Base-by-base conservation (phyloP, 2,329 filamentous ascomycete species). In the Coniella vitis region DNA sequence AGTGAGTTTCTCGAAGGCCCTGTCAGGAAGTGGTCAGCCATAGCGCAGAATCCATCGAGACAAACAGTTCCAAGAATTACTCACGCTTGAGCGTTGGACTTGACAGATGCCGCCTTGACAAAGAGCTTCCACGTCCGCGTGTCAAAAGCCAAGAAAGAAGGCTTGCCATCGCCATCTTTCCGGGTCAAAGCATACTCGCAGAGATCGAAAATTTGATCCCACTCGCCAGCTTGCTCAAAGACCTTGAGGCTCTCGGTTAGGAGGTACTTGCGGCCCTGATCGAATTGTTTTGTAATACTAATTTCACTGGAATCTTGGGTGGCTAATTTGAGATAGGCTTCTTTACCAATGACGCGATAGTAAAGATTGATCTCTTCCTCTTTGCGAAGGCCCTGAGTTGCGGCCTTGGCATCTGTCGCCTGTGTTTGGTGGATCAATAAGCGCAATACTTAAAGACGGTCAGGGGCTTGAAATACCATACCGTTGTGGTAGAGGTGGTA, bases 321-420 rank as follows among this genome's bases (percentile, higher is more conserved):
- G 0, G 71, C 57, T 7, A 70, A 61, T 34, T 68, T 68, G 1
- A 66, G 52, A 49, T 68, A 70, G 1, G 69, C 73, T 9, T 75
- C 70, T 4, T 63, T 65, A 25, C 69, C 65, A 1, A 74, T 58
- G 19, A 78, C 65, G 1, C 70, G 65, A 52, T 75, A 78, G 16
- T 75, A 67, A 2, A 78, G 65, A 0, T 73, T 62, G 2, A 74
- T 66, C 52, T 78, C 75, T 49, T 78, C 71, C 51, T 78, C 75
- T 0, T 68, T 68, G 35, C 66, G 64, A 25, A 77, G 62, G 5
- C 60, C 59, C 25, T 65, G 58, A 21, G 61, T 62, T 1, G 58
- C 52, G n/a, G 43, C 17, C 46, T 52, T 54, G 29, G 41, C 37
- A 25, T 45, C 36, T 13, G 29, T 22, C n/a, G 20, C 17, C 35